These are phyloP conservation scores for Ogataea hybrid DNA, from an alignment of 1,139 yeast genomes.

Conservation along the genomic window DNA sequence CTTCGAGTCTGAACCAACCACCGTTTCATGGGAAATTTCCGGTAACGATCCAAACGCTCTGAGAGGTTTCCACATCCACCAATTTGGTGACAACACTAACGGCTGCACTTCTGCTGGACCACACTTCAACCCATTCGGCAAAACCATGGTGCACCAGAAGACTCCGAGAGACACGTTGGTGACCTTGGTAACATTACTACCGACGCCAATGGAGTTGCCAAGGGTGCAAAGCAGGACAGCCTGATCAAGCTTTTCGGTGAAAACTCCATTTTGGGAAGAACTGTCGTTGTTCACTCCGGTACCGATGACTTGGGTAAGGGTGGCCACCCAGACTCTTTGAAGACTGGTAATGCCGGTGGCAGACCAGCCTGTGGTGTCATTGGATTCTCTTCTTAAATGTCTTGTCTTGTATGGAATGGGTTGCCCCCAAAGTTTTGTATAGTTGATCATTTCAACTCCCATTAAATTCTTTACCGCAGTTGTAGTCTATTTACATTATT, in stretches of 20 bases:
- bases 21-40: constrained; percentile 78
- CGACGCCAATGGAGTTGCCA: constrained; percentile 83
- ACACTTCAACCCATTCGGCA: constrained; percentile 92
- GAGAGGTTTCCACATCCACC: constrained; percentile 98
- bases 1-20: constrained; percentile 71
- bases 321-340: constrained; percentile 88
- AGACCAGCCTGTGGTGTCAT: constrained; percentile 99
- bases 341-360: constrained; percentile 98
- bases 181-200: constrained; percentile 94
- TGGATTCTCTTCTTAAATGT: constrained; percentile 57
- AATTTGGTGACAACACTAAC: constrained; percentile 98
- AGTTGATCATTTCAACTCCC: neutral
- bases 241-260: constrained; percentile 80
- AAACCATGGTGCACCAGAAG: constrained; percentile 95
- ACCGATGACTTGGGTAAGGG: constrained; percentile 97
- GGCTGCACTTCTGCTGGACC: constrained; percentile 99
- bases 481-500: constrained; percentile 1
- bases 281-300: constrained; percentile 95
- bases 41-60: constrained; percentile 86
- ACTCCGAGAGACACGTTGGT: constrained; percentile 90
- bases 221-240: constrained; percentile 78
- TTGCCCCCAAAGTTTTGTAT: neutral
- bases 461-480: neutral
- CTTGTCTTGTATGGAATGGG: neutral
- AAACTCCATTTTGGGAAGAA: constrained; percentile 88